A percentile compares a stretch with the other conserved stretches of the same genome.
These are phyloP conservation scores for Yamadazyma siamensis DNA, from an alignment of 1,139 yeast species.

Conservation along the genomic window DNA sequence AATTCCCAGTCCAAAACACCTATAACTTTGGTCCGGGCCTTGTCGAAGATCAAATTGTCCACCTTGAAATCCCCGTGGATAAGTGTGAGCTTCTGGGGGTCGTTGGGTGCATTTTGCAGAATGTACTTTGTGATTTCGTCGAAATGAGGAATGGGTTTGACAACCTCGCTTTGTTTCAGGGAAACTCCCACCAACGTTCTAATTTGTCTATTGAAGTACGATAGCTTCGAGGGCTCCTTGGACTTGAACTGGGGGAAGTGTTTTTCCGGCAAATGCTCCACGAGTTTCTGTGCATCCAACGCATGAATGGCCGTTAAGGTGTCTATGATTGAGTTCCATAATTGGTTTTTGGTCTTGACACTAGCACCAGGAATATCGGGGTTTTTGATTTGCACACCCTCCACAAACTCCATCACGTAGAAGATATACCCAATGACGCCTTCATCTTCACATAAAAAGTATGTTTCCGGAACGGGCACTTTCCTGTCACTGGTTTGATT, in stretches of 20 bases:
- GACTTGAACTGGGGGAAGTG: slow-evolving; percentile 47
- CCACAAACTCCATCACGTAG: slow-evolving; percentile 59
- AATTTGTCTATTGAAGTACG: slow-evolving; percentile 57
- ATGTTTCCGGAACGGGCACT: slow-evolving; percentile 51
- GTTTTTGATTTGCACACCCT: slow-evolving; percentile 57
- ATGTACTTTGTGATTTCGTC: slow-evolving; percentile 44
- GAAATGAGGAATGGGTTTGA: slow-evolving; percentile 51
- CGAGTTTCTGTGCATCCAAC: slow-evolving; percentile 45
- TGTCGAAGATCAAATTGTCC: slow-evolving; percentile 58
- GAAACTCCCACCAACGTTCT: slow-evolving; percentile 48
- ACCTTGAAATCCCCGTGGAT: slow-evolving; percentile 71
- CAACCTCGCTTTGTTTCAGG: slow-evolving; percentile 47
- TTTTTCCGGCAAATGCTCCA: slow-evolving; percentile 40
- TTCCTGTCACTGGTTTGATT: slow-evolving; percentile 21
- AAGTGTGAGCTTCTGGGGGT: slow-evolving; percentile 44
- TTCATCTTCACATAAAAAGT: slow-evolving; percentile 51
- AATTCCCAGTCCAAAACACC: slow-evolving; percentile 71
- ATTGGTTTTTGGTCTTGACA: slow-evolving; percentile 19
- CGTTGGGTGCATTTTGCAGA: slow-evolving; percentile 40
- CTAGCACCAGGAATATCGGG: slow-evolving; percentile 46
- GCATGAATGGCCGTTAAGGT: slow-evolving; percentile 53
- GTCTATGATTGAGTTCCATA: slow-evolving; percentile 53
- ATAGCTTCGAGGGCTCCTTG: slow-evolving; percentile 15
- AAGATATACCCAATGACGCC: slow-evolving; percentile 48
- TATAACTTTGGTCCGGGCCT: slow-evolving; percentile 44